Evolutionary conservation across 768 basidiomycete species (phyloP).

Genomic region (Termitomyces sp.): DNA sequence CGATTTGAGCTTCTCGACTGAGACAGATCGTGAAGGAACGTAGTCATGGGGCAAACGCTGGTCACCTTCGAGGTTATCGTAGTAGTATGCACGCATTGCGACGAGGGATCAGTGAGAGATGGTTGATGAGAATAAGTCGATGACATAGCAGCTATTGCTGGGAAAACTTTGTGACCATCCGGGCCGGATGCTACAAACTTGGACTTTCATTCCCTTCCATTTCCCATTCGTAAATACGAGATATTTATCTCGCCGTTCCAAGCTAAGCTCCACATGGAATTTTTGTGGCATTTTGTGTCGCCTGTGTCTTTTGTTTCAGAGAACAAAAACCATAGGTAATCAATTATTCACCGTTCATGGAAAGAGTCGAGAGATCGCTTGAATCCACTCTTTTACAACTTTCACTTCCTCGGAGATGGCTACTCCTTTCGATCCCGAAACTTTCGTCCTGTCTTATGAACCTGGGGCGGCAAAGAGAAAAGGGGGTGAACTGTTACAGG

Average conservation of each 20-base stretch:
- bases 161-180: background rate
- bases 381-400: background rate
- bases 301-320: background rate
- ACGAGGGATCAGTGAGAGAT: background rate
- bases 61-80: slow-evolving; percentile 72
- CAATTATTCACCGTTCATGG: too few relatives aligned
- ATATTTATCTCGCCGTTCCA: background rate
- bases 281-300: background rate
- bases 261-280: background rate
- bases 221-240: background rate
- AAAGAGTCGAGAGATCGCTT: too few relatives aligned
- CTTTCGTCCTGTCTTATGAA: background rate
- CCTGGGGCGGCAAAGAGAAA: background rate
- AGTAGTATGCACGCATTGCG: slow-evolving; percentile 72
- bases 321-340: too few relatives aligned
- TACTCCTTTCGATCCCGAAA: background rate
- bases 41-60: slow-evolving; percentile 81
- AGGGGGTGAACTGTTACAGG: background rate
- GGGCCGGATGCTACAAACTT: background rate
- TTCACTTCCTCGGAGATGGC: background rate
- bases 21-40: slow-evolving; percentile 51
- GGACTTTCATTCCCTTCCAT: background rate
- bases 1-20: slow-evolving; percentile 40
- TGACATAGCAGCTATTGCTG: too few relatives aligned
- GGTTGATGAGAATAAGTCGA: background rate